Evolutionary conservation across 129 eudicot genomes (phyloP).

Genomic region (Artemisia annua): DNA sequence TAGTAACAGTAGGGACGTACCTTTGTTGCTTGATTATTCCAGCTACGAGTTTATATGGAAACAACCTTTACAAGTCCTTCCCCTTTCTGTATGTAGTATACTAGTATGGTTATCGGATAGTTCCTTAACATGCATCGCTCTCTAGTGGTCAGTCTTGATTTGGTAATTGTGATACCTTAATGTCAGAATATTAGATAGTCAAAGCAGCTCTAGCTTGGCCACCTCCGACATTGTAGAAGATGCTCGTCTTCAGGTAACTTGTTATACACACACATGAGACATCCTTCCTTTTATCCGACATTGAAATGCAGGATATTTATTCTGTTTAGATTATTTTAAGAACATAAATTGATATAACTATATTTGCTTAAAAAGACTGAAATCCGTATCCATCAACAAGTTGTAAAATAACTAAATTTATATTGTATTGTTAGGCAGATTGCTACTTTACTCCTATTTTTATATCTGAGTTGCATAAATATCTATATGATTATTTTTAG

Average conservation of each 20-base stretch:
- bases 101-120: too few relatives aligned
- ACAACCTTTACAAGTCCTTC: too few relatives aligned
- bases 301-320: background rate
- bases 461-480: background rate
- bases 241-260: conserved; percentile 72
- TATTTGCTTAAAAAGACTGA: background rate
- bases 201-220: conserved; percentile 65
- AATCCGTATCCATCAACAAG: background rate
- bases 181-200: conserved; percentile 61
- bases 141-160: background rate
- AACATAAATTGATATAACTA: background rate
- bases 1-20: too few relatives aligned
- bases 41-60: too few relatives aligned
- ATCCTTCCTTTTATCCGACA: background rate
- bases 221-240: conserved; percentile 62
- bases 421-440: background rate
- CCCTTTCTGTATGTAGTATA: too few relatives aligned
- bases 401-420: background rate
- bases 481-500: conserved; percentile 28
- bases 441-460: background rate
- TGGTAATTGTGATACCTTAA: conserved; percentile 46
- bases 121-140: too few relatives aligned
- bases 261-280: conserved; percentile 1
- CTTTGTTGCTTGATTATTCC: too few relatives aligned
- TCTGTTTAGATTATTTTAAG: background rate